Conservation (phyloP, 176 grass and related monocot genomes). For the Triticum turgidum region DNA sequence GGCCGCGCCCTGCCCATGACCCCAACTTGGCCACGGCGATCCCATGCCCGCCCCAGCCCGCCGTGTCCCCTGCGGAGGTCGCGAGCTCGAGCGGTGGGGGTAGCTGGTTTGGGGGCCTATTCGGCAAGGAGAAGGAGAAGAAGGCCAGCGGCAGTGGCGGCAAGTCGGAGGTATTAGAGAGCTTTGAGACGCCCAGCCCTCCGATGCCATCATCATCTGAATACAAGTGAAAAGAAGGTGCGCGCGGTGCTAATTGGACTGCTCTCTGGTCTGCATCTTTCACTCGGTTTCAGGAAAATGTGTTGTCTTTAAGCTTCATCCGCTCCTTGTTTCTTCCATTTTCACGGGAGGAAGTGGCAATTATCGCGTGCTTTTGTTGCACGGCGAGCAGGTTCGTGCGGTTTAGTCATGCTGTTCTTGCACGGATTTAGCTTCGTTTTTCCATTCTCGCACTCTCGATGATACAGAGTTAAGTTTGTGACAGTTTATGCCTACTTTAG, state of each 20-base stretch:
- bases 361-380: not conserved
- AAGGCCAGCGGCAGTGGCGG: constrained; percentile 26
- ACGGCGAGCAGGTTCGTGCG: too few species aligned
- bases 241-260: not conserved
- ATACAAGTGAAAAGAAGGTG: constrained; percentile 56
- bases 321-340: not conserved
- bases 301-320: not conserved
- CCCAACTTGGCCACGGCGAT: constrained; percentile 29
- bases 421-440: too few species aligned
- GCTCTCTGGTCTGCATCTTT: not conserved
- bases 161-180: constrained; percentile 65
- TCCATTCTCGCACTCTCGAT: too few species aligned
- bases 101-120: constrained; percentile 51
- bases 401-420: too few species aligned
- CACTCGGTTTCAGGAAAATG: not conserved
- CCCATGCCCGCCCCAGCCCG: constrained; percentile 6
- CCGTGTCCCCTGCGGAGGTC: constrained; percentile 1
- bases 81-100: constrained; percentile 17
- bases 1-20: constrained; percentile 41
- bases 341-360: not conserved
- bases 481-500: too few species aligned
- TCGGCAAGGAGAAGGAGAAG: constrained; percentile 56
- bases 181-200: constrained; percentile 59
- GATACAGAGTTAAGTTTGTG: too few species aligned
- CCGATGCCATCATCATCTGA: constrained; percentile 59